Evolutionary conservation across 768 basidiomycete species (phyloP).

Genomic region (Lactarius psammicola): DNA sequence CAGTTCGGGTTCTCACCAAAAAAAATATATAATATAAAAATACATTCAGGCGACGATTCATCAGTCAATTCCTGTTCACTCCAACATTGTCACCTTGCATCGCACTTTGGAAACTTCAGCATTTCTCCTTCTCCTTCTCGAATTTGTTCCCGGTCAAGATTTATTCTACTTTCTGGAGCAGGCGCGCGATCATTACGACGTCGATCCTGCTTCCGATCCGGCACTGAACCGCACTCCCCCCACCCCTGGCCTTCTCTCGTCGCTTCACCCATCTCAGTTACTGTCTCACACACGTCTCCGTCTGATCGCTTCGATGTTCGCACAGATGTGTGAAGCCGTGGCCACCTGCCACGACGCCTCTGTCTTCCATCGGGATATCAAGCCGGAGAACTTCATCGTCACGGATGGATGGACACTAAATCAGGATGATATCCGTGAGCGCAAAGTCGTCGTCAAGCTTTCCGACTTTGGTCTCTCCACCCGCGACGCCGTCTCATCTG

Average conservation of each 20-base stretch:
- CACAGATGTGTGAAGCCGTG: conserved; percentile 98
- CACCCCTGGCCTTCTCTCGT: conserved; percentile 88
- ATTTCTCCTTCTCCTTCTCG: conserved; percentile 88
- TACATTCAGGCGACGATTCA: conserved; percentile 80
- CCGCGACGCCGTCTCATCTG: conserved; percentile 80
- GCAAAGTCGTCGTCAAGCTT: conserved; percentile 93
- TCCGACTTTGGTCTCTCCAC: conserved; percentile 97
- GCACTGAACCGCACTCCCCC: conserved; percentile 73
- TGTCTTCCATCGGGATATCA: conserved; percentile 97
- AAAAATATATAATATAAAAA: too few species aligned
- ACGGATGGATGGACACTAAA: conserved; percentile 69
- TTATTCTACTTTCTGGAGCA: conserved; percentile 98
- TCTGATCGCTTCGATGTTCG: conserved; percentile 95
- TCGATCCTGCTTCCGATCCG: conserved; percentile 38
- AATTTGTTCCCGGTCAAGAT: conserved; percentile 96
- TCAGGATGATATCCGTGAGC: conserved; percentile 60
- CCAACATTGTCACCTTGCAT: conserved; percentile 93
- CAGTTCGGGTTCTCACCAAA: conserved; percentile 2
- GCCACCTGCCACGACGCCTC: conserved; percentile 88
- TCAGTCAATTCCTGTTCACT: conserved; percentile 84
- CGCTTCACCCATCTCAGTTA: conserved; percentile 72
- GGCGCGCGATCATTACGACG: conserved; percentile 81
- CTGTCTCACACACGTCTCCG: conserved; percentile 86
- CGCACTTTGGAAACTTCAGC: conserved; percentile 90
- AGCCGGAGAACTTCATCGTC: conserved; percentile 98